Conservation (phyloP, 805 yeast genomes). For the Candida silvatica region DNA sequence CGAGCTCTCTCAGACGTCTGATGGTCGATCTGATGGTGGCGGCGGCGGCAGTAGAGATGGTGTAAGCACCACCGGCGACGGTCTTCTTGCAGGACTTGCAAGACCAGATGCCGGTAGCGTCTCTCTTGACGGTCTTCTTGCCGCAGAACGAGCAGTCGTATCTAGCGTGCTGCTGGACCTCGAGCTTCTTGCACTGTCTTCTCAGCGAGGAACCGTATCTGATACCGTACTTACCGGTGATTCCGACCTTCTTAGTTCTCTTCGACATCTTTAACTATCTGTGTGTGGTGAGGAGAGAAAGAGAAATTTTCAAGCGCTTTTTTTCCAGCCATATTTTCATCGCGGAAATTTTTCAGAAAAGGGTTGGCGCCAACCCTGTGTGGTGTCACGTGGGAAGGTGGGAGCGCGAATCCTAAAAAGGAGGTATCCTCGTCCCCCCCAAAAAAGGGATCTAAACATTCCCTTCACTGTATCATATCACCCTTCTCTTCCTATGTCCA, state of each 20-base stretch:
- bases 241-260: constrained; percentile 99
- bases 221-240: constrained; percentile 99
- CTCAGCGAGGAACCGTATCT: constrained; percentile 99
- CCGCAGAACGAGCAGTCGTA: constrained; percentile 99
- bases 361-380: too few species aligned
- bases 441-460: too few species aligned
- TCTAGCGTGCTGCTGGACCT: constrained; percentile 97
- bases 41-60: constrained; percentile 99
- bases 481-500: too few species aligned
- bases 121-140: constrained; percentile 96
- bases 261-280: constrained; percentile 75
- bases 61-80: constrained; percentile 99
- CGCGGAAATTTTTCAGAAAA: too few species aligned
- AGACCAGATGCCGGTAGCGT: constrained; percentile 98
- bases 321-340: background rate
- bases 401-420: too few species aligned
- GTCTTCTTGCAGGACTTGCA: constrained; percentile 94
- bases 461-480: too few species aligned
- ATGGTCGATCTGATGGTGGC: constrained; percentile 99
- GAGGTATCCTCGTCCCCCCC: too few species aligned
- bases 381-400: too few species aligned
- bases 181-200: constrained; percentile 99
- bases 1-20: constrained; percentile 99
- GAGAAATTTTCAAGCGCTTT: background rate
- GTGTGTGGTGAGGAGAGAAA: constrained; percentile 8